Conservation (phyloP, 2,329 filamentous ascomycete species). For the Scedosporium dehoogii region DNA sequence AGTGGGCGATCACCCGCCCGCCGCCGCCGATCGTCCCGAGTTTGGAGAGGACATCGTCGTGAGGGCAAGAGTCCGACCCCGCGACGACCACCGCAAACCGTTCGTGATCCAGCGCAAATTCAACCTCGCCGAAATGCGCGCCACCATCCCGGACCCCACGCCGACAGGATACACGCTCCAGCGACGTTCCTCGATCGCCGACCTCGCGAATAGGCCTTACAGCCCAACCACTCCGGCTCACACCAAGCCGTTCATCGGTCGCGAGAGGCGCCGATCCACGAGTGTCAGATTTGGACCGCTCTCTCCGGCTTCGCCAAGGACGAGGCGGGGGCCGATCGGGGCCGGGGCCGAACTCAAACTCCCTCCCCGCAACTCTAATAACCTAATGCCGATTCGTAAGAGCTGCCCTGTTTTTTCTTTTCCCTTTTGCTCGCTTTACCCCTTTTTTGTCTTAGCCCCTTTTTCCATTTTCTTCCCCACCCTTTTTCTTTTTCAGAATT, state of each 20-base stretch:
- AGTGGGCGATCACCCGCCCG: neutral
- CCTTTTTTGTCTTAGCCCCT: conserved; percentile 3
- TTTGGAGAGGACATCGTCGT: conserved; percentile 21
- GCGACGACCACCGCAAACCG: conserved; percentile 27
- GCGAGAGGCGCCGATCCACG: conserved; percentile 14
- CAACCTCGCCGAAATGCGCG: conserved; percentile 35
- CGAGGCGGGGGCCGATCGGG: neutral
- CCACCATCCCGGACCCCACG: conserved; percentile 29
- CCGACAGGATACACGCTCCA: neutral
- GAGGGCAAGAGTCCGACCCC: conserved; percentile 33
- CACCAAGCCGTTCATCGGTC: conserved; percentile 6
- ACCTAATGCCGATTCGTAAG: conserved; percentile 37
- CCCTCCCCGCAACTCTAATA: conserved; percentile 10
- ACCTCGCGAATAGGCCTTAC: neutral
- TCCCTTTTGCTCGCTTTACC: neutral
- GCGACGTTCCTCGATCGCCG: conserved; percentile 9
- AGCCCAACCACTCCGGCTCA: neutral
- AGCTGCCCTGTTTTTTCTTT: neutral
- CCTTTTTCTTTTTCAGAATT: neutral
- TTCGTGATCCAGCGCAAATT: conserved; percentile 41
- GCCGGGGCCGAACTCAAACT: neutral
- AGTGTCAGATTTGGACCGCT: conserved; percentile 14
- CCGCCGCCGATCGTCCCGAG: conserved; percentile 2
- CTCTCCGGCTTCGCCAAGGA: neutral
- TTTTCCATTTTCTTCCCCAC: neutral